phyloP scores from a whole-genome alignment of 2,329 filamentous ascomycete species.

The Trichoderma cornu-damae region DNA sequence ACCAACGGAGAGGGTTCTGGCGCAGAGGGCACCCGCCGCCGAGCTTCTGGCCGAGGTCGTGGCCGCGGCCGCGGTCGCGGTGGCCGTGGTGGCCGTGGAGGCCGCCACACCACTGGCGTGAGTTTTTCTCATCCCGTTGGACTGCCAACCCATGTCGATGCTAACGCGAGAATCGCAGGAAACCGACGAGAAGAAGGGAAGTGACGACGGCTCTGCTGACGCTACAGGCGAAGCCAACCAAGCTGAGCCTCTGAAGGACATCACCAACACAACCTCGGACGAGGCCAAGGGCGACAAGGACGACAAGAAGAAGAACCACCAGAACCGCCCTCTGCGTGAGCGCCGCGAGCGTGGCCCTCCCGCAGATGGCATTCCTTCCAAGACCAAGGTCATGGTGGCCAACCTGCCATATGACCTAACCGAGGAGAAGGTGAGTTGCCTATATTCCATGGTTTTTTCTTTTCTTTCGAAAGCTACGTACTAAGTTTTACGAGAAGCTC shows the following conservation, averaged over 20 bases:
- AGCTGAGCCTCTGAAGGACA: constrained; percentile 55
- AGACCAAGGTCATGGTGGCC: constrained; percentile 99
- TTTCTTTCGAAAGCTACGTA: not conserved
- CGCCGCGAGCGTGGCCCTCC: constrained; percentile 84
- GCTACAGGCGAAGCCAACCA: constrained; percentile 47
- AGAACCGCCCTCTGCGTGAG: constrained; percentile 54
- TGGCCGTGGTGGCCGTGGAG: constrained; percentile 59
- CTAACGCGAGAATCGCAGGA: constrained; percentile 26
- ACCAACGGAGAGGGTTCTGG: constrained; percentile 70
- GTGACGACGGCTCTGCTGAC: constrained; percentile 34
- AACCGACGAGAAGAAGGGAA: constrained; percentile 45
- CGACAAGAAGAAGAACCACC: constrained; percentile 37
- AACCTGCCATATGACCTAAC: constrained; percentile 98
- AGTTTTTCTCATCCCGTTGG: constrained; percentile 27
- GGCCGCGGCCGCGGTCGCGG: constrained; percentile 65
- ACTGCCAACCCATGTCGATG: not conserved
- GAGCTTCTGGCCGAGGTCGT: constrained; percentile 59
- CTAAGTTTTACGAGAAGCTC: constrained; percentile 55
- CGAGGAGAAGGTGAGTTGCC: constrained; percentile 76
- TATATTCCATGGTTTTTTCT: not conserved
- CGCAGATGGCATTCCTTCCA: constrained; percentile 94
- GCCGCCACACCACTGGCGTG: constrained; percentile 44
- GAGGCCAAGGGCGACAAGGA: constrained; percentile 42
- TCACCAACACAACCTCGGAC: constrained; percentile 53
- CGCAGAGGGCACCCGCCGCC: constrained; percentile 60